Evolutionary conservation across 2,329 filamentous ascomycete genomes (phyloP), one percentile per base, ranked within the genome.

Genomic region (Cordyceps farinosa): DNA sequence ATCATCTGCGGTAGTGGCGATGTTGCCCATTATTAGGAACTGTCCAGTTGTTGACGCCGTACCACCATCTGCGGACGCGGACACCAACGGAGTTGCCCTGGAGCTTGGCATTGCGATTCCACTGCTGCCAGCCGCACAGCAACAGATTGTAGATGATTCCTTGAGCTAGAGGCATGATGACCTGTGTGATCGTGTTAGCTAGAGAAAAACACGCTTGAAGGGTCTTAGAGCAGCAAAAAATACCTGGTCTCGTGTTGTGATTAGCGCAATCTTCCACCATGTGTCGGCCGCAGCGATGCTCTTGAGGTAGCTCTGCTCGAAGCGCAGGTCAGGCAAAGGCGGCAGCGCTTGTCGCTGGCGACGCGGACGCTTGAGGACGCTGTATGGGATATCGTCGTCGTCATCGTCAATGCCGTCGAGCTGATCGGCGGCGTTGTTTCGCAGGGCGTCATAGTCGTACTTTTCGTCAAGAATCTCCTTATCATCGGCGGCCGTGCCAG

Each of bases 291-390:
- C 82, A 67, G 89, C 85, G 69, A 99, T 90, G 78, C 92, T 96
- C 70, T 90, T 89, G 62, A 99, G 84, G 76, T 99, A 99, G 82
- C 93, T 97, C 83, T 99, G 95, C 79, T 99, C 95, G 78, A 98
- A 98, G 50, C 95, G 87, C 68, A 99, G 80, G 78, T 99, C 95
- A 4, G 93, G 92, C 72, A 97, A 84, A 9, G 87, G 85, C 36
- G 84, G 85, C 61, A 88, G 78, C 47, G 77, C 75, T 42, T 77
- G 75, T 53, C 72, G 71, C 55, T 79, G 80, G 54, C 79, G 80
- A 58, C 78, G 78, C 62, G 80, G 75, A 53, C 86, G 81, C 50
- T 81, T 80, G 58, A 92, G 76, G 5, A 89, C 82, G 67, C 85
- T 89, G 65, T 88, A 81, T 13, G 89, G 89, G 29, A 91, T 87